Evolutionary conservation across 1,139 yeast species (phyloP), one percentile per base, ranked within the genome.

Genomic region (Lodderomyces theae): DNA sequence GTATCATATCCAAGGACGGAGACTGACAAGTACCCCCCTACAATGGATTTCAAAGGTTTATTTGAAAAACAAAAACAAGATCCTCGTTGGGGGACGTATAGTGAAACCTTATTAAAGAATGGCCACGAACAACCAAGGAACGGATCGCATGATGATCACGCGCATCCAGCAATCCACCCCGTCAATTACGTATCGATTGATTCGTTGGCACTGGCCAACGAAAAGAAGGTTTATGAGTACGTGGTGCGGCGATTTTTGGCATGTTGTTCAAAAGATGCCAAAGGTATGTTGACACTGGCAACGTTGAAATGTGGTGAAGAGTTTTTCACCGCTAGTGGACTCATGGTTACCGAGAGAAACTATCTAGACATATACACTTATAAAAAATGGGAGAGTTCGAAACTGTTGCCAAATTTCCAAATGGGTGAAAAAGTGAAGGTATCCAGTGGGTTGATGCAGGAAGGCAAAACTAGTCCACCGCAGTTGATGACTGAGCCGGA

Each of bases 161-260:
- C 98, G 16, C 99, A 94, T 73, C 98, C 98, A 2, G 97, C 99
- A 0, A 94, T 94, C 45, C 97, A 94, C 58, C 99, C 99, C 0
- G 83, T 92, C 12, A 71, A 75, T 32, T 72, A 59, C 46, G 71
- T 66, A 3, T 58, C 66, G 2, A 58, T 68, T 25, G 60, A 60
- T 13, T 42, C 59, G 5, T 61, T 69, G 4, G 53, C 67, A 16
- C 64, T 64, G 5, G 66, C 69, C 1, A 77, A 74, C 37, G 86
- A 86, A 49, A 76, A 76, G 53, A 81, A 77, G 47, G 92, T 94
- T 0, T 92, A 90, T 58, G 96, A 88, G 55, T 89, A 86, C 54
- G 82, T 94, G 2, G 87, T 85, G 1, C 71, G 97, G 41, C 81
- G 94, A 42, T 94, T 89, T 53, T 60, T 94, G 34, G 99, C 97